Evolutionary conservation across 2,329 filamentous ascomycete genomes (phyloP).

Genomic region (Trichoderma aggressivum): DNA sequence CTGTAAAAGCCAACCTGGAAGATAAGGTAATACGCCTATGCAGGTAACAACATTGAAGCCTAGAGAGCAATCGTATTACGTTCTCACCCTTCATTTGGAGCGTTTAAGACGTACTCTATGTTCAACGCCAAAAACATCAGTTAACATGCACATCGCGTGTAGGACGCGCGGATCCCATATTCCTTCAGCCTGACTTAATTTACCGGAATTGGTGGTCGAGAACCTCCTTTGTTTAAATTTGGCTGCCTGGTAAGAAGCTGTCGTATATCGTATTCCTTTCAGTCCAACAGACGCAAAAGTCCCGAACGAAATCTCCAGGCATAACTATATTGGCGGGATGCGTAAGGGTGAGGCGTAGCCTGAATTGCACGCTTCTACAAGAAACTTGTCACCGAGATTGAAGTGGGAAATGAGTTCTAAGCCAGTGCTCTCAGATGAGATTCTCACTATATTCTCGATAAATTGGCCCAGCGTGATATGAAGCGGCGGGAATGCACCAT

Average conservation of each 20-base stretch:
- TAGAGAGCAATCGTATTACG: too few relatives aligned
- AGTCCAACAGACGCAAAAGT: background rate
- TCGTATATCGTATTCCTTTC: background rate
- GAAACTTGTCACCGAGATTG: background rate
- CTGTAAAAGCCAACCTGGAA: background rate
- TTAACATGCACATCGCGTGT: background rate
- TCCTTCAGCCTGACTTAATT: background rate
- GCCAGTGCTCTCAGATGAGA: background rate
- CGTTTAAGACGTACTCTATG: too few relatives aligned
- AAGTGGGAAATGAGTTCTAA: background rate
- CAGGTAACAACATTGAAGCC: background rate
- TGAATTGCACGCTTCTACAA: background rate
- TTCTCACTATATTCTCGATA: too few relatives aligned
- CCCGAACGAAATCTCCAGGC: background rate
- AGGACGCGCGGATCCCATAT: background rate
- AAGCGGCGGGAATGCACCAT: background rate
- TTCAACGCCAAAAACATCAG: background rate
- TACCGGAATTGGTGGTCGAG: background rate
- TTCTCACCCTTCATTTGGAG: too few relatives aligned
- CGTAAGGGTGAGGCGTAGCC: background rate
- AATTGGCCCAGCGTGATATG: too few relatives aligned
- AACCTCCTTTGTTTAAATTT: background rate
- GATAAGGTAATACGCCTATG: background rate
- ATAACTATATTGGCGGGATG: background rate
- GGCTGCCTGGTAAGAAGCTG: background rate